A percentile compares a stretch with the other conserved stretches of the same genome.
phyloP scores from a whole-genome alignment of 139 green algal genomes.

The Coelastrella sp. region DNA sequence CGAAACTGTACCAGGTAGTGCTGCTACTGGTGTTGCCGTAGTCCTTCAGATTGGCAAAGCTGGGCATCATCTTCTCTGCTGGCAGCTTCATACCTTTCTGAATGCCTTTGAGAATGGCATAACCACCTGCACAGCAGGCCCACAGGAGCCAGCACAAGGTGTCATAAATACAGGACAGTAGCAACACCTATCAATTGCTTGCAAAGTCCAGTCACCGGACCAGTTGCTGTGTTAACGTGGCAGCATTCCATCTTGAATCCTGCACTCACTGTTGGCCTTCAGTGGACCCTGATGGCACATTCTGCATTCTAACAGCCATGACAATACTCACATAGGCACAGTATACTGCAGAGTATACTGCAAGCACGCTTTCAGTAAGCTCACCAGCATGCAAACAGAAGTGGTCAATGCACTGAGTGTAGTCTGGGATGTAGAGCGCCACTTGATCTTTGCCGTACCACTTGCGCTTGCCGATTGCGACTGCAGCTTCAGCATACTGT shows the following conservation, averaged over 20 bases:
- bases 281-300: too few species aligned
- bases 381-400: conserved; percentile 57
- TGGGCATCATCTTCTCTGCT: conserved; percentile 57
- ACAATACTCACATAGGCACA: neutral
- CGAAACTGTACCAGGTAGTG: conserved; percentile 77
- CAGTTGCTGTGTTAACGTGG: too few species aligned
- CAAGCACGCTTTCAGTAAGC: too few species aligned
- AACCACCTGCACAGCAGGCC: conserved; percentile 27
- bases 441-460: conserved; percentile 36
- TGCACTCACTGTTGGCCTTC: too few species aligned
- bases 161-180: too few species aligned
- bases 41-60: conserved; percentile 60
- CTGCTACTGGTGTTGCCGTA: conserved; percentile 67
- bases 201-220: too few species aligned
- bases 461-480: conserved; percentile 1
- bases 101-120: conserved; percentile 48
- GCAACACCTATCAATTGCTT: too few species aligned
- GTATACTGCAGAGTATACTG: too few species aligned
- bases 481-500: conserved; percentile 34
- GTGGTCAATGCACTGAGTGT: conserved; percentile 56
- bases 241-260: too few species aligned
- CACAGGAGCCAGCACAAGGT: neutral
- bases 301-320: too few species aligned
- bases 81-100: conserved; percentile 58
- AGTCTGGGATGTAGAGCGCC: conserved; percentile 59